Evolutionary conservation across 2,329 filamentous ascomycete species (phyloP).

Genomic region (Cryphonectria japonica): DNA sequence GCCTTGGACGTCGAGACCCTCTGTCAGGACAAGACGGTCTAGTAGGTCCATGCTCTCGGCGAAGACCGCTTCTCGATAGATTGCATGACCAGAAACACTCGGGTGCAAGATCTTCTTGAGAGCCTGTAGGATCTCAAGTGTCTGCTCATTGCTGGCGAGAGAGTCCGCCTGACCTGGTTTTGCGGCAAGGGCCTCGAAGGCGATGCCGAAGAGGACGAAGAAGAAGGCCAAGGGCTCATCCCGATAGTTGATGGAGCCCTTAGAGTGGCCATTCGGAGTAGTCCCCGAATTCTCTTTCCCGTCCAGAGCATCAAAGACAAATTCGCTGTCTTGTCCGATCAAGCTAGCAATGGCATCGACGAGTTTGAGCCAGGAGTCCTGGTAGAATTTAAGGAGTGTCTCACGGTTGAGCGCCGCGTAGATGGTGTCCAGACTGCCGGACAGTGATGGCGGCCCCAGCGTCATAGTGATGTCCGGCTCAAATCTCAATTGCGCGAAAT

Average conservation of each 20-base stretch:
- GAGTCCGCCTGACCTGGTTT: constrained; percentile 69
- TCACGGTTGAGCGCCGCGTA: constrained; percentile 95
- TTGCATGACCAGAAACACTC: constrained; percentile 92
- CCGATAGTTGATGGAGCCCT: constrained; percentile 84
- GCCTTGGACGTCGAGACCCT: constrained; percentile 83
- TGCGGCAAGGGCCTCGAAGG: constrained; percentile 92
- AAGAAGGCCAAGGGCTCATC: constrained; percentile 99
- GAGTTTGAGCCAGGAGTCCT: constrained; percentile 94
- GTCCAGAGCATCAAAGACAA: constrained; percentile 95
- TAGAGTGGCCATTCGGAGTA: constrained; percentile 55
- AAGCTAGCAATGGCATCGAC: constrained; percentile 97
- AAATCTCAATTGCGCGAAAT: constrained; percentile 87
- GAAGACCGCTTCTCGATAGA: constrained; percentile 95
- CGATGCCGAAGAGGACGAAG: constrained; percentile 95
- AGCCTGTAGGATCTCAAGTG: constrained; percentile 80
- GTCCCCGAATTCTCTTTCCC: constrained; percentile 68
- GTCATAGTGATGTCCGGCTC: constrained; percentile 97
- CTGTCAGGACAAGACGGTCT: constrained; percentile 88
- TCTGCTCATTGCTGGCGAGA: constrained; percentile 75
- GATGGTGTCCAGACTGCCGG: constrained; percentile 87
- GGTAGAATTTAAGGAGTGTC: constrained; percentile 92
- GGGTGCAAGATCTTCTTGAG: constrained; percentile 94
- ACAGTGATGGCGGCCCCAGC: constrained; percentile 77
- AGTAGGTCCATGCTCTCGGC: constrained; percentile 96
- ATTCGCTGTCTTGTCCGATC: constrained; percentile 96